Conservation (phyloP, 306 rosid genomes). For the Crotalaria pallida region DNA sequence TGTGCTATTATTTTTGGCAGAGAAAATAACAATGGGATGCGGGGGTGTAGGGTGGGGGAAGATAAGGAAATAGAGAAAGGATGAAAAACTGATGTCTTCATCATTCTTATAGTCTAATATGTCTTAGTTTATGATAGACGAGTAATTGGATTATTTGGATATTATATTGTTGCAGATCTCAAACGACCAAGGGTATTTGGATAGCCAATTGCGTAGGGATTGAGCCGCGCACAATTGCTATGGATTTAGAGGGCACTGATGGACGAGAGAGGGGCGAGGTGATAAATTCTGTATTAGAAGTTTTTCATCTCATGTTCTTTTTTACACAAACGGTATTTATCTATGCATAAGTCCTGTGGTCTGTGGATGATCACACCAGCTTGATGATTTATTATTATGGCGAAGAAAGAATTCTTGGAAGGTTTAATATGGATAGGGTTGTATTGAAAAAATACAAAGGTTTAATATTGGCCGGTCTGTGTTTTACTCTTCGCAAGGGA, state of each 20-base stretch:
- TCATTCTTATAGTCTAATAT: neutral
- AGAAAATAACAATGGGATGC: neutral
- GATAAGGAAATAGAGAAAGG: neutral
- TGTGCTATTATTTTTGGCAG: neutral
- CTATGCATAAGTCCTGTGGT: neutral
- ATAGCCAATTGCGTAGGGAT: constrained; percentile 76
- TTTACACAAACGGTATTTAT: neutral
- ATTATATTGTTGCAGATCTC: constrained; percentile 46
- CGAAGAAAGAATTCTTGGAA: neutral
- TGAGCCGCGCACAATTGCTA: constrained; percentile 81
- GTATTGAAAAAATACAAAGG: no score
- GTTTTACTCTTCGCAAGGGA: no score
- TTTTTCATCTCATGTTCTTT: neutral
- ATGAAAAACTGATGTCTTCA: neutral
- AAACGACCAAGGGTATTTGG: constrained; percentile 96
- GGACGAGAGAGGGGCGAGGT: constrained; percentile 99
- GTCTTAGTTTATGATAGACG: neutral
- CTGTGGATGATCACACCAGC: neutral
- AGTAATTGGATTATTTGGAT: constrained; percentile 9
- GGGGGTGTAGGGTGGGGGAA: neutral
- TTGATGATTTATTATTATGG: neutral
- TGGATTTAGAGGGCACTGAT: constrained; percentile 99
- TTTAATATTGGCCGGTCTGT: no score
- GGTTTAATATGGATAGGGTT: no score
- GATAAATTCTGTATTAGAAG: constrained; percentile 7